Percentiles rank a stretch among this genome's conserved stretches.
These are phyloP conservation scores for Cryphonectria naterciae DNA, from an alignment of 2,329 filamentous ascomycete species.

Conservation along the genomic window DNA sequence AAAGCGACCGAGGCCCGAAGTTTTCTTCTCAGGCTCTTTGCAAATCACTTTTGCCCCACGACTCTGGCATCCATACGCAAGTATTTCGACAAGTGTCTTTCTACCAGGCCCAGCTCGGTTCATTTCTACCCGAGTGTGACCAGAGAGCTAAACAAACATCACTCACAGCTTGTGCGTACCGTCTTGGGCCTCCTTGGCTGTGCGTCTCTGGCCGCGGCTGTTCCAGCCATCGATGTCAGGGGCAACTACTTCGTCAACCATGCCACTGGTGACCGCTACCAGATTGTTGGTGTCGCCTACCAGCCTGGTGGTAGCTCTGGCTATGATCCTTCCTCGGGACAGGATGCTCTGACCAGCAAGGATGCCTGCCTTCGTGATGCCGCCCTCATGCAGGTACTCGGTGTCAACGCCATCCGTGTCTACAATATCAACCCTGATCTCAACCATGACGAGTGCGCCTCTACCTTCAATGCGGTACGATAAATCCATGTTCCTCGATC, in stretches of 20 bases:
- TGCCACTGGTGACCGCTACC: constrained; percentile 62
- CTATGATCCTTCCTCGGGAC: constrained; percentile 57
- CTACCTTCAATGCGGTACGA: constrained; percentile 65
- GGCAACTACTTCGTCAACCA: constrained; percentile 65
- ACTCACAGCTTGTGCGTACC: constrained; percentile 15
- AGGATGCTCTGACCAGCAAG: constrained; percentile 64
- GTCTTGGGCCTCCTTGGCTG: constrained; percentile 34
- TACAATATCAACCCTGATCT: constrained; percentile 69
- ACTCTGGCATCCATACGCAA: not conserved
- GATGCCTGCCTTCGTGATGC: constrained; percentile 66
- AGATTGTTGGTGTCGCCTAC: constrained; percentile 70
- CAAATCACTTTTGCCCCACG: not conserved
- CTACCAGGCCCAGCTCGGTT: not conserved
- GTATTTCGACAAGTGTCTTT: not conserved
- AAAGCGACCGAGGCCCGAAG: no score
- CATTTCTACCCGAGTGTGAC: not conserved
- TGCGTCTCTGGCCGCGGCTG: constrained; percentile 58
- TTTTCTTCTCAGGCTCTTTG: not conserved
- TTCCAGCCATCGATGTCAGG: constrained; percentile 59
- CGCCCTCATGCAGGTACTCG: constrained; percentile 66
- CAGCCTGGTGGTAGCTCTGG: constrained; percentile 69
- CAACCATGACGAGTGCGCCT: constrained; percentile 69
- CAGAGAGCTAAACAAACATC: not conserved
- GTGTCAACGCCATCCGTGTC: constrained; percentile 70
- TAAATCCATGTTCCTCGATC: not conserved